Evolutionary conservation across 768 basidiomycete genomes (phyloP), one percentile per base, ranked within the genome.

Genomic region (Leucosporidium scottii): DNA sequence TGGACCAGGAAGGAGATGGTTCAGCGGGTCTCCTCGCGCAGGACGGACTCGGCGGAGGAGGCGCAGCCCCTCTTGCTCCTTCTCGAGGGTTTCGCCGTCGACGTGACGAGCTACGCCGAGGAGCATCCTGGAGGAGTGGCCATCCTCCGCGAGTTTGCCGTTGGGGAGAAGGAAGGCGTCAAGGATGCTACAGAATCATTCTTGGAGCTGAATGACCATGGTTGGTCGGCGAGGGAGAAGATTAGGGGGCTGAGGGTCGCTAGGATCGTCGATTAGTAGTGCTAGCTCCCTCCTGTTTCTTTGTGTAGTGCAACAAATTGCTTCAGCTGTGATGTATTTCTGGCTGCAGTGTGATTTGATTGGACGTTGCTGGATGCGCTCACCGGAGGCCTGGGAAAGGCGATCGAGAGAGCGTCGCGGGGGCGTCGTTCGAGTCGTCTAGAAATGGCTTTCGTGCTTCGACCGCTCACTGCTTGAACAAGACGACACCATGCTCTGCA

Each of bases 91-190:
- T 60, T 53, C 58, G 65, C 58, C 4, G 65, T 66, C 5, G 65
- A 66, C 53, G 58, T 30, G 9, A 51, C 57, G 17, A 18, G 4
- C 5, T 66, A 66, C 49, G 44, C 48, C 2, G 18, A 0, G 23
- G 36, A 27, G 20, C 65, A 66, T 28, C 65, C 65, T 21, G 65
- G 65, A 6, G 65, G 65, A 7, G 27, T 66, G 48, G 65, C 65
- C 23, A 30, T 60, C 21, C 23, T 66, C 21, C 28, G 49, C 34
- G 50, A 50, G 57, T 59, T 36, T 20, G 57, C 65, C 25, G 48
- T 66, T 3, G 20, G 13, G 3, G 23, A 23, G 50, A 47, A 25
- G 59, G 13, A 30, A 9, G 50, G 23, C n/a, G 48, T 61, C 28
- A 31, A 23, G 30, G 60, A 61, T 34, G n/a, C 48, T 28, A 50